Evolutionary conservation across 129 eudicot genomes (phyloP), one percentile per base, ranked within the genome.

Genomic region (Centaurea solstitialis): DNA sequence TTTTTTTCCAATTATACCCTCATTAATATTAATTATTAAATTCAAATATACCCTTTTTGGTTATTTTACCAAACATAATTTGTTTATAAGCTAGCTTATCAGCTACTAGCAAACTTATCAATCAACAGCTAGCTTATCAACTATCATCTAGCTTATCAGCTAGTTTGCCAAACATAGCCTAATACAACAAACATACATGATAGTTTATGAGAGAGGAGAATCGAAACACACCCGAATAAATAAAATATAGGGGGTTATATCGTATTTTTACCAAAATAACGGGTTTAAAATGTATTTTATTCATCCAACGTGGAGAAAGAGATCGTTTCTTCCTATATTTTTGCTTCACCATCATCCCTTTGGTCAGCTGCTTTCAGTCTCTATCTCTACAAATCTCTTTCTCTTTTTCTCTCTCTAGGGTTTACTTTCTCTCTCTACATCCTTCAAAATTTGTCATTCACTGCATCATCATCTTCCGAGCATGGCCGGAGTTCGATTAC

Each of bases 401-500:
- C 7, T 45, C 1, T n/a, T 72, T 26, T 40, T 37, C 84, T 76
- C 71, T 79, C 80, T 74, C 81, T 90, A 88, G 92, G 94, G 90
- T 78, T 26, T 88, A 88, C 66, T 78, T 15, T 68, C 78, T 74
- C 70, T 23, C 82, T 43, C 65, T 77, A 62, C 24, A 40, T 75
- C 47, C 47, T 66, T 74, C 79, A 83, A 83, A 83, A 83, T 61
- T 83, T 83, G 86, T 83, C 26, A 8, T 40, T 77, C 79, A 77
- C 68, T 15, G 0, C 67, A 83, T 30, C 67, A 83, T 30, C 72
- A 76, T 28, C 74, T 75, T 57, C 75, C 53, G n/a, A 67, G 13
- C 4, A 95, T 93, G 97, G 99, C 98, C 76, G 98, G 93, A 84
- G 85, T 88, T 38, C 91, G 90, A 47, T 71, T 95, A 61, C 89